Evolutionary conservation across 2,329 filamentous ascomycete species (phyloP), one percentile per base, ranked within the genome.

Genomic region (Cyphellophora attinorum): DNA sequence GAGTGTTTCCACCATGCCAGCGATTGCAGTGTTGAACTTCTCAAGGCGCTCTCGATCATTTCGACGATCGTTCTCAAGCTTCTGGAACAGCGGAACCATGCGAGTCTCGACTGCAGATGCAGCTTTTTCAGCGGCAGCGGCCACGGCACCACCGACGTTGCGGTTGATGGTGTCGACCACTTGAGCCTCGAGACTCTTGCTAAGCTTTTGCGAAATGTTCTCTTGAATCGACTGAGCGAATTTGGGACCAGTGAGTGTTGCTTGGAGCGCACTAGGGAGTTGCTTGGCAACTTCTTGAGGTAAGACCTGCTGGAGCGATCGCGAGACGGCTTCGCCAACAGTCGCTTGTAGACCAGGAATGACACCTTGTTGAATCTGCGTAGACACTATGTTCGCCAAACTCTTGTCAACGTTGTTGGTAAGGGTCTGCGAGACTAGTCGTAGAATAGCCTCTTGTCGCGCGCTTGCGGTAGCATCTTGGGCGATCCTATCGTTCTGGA

Each of bases 291-390:
- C 63, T 57, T 93, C 85, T 45, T 77, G 76, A 37, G 83, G 76
- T 28, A 93, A 59, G 2, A 70, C 65, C 27, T 70, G 68, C n/a
- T 74, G 68, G 25, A 93, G 59, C 34, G 81, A 71, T 31, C 75
- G 69, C 45, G 74, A 72, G 36, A 95, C 61, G 41, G 76, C 76
- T 44, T 74, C 69, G 37, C 75, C 71, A 15, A 96, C 67, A 53
- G 84, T 77, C 42, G 81, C 79, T 35, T 80, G 73, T 37, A 96
- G 65, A 19, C 78, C 68, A 8, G 91, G 89, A 34, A 94, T 66
- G 29, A 95, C 75, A 11, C 77, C 70, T 36, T 77, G 70, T 41
- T 84, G 74, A 45, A 94, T 84, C 55, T 82, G 81, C 31, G 77
- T 71, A 30, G 76, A 74, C 33, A 94, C 79, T 47, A 93, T 83